A percentile compares a stretch with the other conserved stretches of the same genome.
phyloP scores from a whole-genome alignment of 2,329 filamentous ascomycete species.

The Hypoxylon sp. region DNA sequence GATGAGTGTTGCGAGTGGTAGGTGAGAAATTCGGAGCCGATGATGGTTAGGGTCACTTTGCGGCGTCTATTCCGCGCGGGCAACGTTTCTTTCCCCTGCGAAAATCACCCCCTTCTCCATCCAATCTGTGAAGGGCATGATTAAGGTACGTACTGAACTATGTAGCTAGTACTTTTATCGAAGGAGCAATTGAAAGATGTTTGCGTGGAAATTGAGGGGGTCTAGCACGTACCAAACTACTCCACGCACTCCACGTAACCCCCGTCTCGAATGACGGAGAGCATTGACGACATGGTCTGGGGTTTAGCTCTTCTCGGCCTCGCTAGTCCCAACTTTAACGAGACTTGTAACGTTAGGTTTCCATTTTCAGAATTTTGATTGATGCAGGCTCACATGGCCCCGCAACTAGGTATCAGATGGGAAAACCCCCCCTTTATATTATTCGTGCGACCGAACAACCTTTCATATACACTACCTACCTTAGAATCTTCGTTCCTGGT shows the following conservation, averaged over 20 bases:
- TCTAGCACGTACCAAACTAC: slow-evolving; percentile 21
- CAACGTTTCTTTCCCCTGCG: slow-evolving; percentile 33
- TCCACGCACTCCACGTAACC: slow-evolving; percentile 24
- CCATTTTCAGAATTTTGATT: slow-evolving; percentile 32
- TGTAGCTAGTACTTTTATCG: slow-evolving; percentile 19
- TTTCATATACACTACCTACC: too few relatives aligned
- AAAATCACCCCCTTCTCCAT: slow-evolving; percentile 24
- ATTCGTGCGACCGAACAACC: slow-evolving; percentile 11
- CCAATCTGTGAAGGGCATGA: slow-evolving; percentile 24
- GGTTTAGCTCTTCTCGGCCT: slow-evolving; percentile 32
- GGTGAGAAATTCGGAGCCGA: slow-evolving; percentile 14
- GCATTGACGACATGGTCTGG: slow-evolving; percentile 45
- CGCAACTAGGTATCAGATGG: not conserved
- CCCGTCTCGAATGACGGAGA: slow-evolving; percentile 37
- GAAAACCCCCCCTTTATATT: slow-evolving; percentile 30
- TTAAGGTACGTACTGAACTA: slow-evolving; percentile 11
- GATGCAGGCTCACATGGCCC: slow-evolving; percentile 24
- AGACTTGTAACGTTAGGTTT: slow-evolving; percentile 36
- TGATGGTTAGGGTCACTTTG: slow-evolving; percentile 15
- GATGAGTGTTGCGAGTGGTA: slow-evolving; percentile 15
- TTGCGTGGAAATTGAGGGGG: slow-evolving; percentile 20
- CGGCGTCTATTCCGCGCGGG: slow-evolving; percentile 25
- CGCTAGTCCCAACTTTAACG: slow-evolving; percentile 38
- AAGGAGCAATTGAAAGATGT: not conserved
- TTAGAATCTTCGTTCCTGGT: not conserved